Base-by-base conservation (phyloP, 2,329 filamentous ascomycete genomes). In the Pezicula carpinea region DNA sequence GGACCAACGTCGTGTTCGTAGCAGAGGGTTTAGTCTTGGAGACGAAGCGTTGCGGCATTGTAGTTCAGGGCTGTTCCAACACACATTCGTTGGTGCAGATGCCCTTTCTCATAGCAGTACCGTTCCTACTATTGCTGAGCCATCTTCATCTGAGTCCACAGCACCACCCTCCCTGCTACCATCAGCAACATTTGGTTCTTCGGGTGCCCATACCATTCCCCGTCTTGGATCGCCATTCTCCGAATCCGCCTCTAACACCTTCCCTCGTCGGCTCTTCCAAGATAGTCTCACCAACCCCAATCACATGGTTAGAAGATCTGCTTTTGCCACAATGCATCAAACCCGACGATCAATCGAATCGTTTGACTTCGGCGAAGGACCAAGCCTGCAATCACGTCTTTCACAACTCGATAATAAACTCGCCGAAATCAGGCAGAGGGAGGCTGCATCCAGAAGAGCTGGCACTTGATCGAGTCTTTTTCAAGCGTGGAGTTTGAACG, bases 211-310 rank as follows among this genome's bases (percentile, higher is more conserved):
- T 8, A 10, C 7, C 6, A 40, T 40, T 34, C 68, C 71, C 13
- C 72, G 79, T 6, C 69, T 84, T 4, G 77, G 80, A 23, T 84
- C 80, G 5, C 80, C 80, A 0, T 83, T 84, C 52, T 66, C 71
- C 6, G 69, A 69, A 29, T 61, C 69, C 8, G 68, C 63, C 46
- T 69, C 74, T 61, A 73, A 79, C 57, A 83, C 80, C 39, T 80
- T 83, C 52, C 80, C 81, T n/a, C 78, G 76, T 48, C 73, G 80
- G 34, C 61, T 76, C 23, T 73, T 71, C 26, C 72, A 74, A 53
- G 53, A 61, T 26, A 41, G 43, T 1, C 46, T 48, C 4, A 44
- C 53, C 11, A 55, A 26, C 23, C 23, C 56, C 1, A 46, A 68
- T 72, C 38, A 40, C 14, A 26, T 7, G 13, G 38, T 42, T 67